These are phyloP conservation scores for Annulohypoxylon truncatum DNA, from an alignment of 2,329 filamentous ascomycete genomes.

Conservation along the genomic window DNA sequence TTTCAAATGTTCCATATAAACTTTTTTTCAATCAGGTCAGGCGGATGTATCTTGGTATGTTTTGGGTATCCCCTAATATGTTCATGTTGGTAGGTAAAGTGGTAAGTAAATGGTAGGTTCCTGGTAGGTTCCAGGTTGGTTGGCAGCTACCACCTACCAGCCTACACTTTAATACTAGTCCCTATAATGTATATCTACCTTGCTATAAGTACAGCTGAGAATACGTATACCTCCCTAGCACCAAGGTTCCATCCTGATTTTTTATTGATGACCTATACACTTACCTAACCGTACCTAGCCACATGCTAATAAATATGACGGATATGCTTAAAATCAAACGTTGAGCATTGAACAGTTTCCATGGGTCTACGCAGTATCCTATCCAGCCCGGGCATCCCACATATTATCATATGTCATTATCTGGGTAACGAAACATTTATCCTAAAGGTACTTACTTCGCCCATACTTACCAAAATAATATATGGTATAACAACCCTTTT, in stretches of 20 bases:
- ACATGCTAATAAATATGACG: background rate
- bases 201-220: slow-evolving; percentile 22
- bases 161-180: slow-evolving; percentile 5
- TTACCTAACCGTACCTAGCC: background rate
- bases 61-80: background rate
- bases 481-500: background rate
- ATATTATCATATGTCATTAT: slow-evolving; percentile 11
- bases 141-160: background rate
- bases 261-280: background rate
- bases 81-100: slow-evolving; percentile 9
- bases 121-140: background rate
- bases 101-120: background rate
- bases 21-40: slow-evolving; percentile 15
- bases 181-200: slow-evolving; percentile 30
- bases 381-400: too few relatives aligned
- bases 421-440: slow-evolving; percentile 8
- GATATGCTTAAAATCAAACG: background rate
- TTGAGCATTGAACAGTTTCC: slow-evolving; percentile 7
- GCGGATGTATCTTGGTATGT: background rate
- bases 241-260: background rate
- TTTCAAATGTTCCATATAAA: slow-evolving; percentile 10
- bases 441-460: background rate
- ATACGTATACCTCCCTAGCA: slow-evolving; percentile 6
- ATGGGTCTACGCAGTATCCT: slow-evolving; percentile 6
- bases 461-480: background rate